A percentile compares a stretch with the other conserved stretches of the same genome.
These are phyloP conservation scores for Astragalus membranaceus DNA, from an alignment of 306 rosid genomes.

Conservation along the genomic window DNA sequence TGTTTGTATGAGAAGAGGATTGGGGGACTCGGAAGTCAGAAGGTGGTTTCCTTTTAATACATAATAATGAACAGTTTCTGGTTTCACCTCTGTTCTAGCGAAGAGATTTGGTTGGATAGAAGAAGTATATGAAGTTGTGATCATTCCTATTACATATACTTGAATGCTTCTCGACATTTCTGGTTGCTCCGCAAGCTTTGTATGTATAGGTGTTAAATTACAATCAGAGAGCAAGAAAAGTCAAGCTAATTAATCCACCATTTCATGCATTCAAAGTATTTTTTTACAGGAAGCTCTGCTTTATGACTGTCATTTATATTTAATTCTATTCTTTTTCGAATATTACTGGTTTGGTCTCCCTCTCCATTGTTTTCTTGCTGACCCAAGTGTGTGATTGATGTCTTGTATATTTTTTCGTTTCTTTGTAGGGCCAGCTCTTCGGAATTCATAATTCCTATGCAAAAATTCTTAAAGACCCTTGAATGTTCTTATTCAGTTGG, in stretches of 20 bases:
- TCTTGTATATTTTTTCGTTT: background rate
- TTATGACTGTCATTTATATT: background rate
- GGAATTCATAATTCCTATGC: constrained; percentile 67
- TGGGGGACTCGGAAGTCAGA: background rate
- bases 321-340: background rate
- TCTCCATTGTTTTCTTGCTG: background rate
- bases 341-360: background rate
- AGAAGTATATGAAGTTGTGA: background rate
- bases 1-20: background rate
- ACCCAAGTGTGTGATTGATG: background rate
- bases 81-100: background rate
- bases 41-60: background rate
- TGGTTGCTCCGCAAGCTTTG: background rate
- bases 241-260: background rate
- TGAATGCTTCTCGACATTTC: background rate
- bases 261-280: background rate
- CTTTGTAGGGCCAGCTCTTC: constrained; percentile 67
- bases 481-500: constrained; percentile 66
- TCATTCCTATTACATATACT: background rate
- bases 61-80: background rate
- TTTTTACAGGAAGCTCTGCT: background rate
- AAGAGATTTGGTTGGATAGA: background rate
- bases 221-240: background rate
- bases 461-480: constrained; percentile 61
- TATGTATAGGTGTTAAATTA: background rate